Conservation (phyloP, 2,329 filamentous ascomycete genomes). For the Arachnomyces sp. region DNA sequence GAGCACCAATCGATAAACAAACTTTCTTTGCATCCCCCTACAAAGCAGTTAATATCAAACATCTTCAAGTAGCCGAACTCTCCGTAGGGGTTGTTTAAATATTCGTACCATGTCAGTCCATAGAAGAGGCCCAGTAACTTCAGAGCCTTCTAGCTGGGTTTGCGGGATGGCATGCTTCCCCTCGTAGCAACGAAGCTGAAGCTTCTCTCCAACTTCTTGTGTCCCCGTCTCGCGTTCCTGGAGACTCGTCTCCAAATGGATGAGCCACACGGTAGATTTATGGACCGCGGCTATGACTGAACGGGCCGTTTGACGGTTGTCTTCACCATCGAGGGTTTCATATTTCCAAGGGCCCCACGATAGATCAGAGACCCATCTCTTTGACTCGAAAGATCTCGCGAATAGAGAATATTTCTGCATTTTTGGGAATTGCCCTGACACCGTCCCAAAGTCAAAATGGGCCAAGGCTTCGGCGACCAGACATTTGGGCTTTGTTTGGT, state of each 20-base stretch:
- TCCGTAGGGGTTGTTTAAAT: not conserved
- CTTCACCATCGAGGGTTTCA: not conserved
- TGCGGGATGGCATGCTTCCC: not conserved
- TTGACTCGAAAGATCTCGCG: constrained; percentile 18
- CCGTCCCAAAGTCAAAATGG: constrained; percentile 13
- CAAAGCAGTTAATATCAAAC: not conserved
- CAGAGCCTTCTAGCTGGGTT: constrained; percentile 9
- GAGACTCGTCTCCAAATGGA: constrained; percentile 17
- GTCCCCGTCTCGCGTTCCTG: not conserved
- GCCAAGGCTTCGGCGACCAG: constrained; percentile 22
- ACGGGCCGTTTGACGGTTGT: constrained; percentile 1
- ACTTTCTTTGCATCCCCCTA: constrained; percentile 19
- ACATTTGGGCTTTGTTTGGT: constrained; percentile 2
- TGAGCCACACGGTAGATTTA: constrained; percentile 21
- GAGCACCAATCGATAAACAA: constrained; percentile 17
- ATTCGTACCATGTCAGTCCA: constrained; percentile 28
- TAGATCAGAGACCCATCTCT: constrained; percentile 19
- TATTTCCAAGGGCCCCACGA: constrained; percentile 28
- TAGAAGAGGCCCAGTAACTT: constrained; percentile 23
- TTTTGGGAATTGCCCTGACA: constrained; percentile 9
- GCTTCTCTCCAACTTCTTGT: too few relatives aligned
- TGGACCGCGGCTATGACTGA: constrained; percentile 22
- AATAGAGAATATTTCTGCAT: constrained; percentile 23
- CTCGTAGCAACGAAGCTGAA: too few relatives aligned
- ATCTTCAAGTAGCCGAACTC: not conserved